These are phyloP conservation scores for Hirsutella rhossiliensis DNA, from an alignment of 2,329 filamentous ascomycete species.

Conservation along the genomic window DNA sequence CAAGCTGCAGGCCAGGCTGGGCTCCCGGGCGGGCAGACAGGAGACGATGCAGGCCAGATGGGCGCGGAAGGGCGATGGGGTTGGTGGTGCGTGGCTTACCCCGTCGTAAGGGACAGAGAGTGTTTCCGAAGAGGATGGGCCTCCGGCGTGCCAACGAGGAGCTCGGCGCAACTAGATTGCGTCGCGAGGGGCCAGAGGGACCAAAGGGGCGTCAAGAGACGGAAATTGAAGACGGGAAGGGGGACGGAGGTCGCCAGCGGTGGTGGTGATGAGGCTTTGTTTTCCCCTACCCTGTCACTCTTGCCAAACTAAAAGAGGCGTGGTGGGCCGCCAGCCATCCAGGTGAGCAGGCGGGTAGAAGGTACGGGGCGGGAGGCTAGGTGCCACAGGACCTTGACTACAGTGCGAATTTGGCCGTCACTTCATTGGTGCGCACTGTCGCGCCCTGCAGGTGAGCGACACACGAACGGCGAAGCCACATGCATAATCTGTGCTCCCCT, in stretches of 20 bases:
- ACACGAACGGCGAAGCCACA: background rate
- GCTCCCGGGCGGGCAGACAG: background rate
- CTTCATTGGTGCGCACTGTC: background rate
- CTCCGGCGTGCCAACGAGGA: constrained; percentile 22
- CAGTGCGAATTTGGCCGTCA: constrained; percentile 2
- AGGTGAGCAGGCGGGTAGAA: constrained; percentile 3
- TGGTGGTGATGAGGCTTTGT: constrained; percentile 28
- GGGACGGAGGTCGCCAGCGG: constrained; percentile 14
- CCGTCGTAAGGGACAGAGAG: constrained; percentile 13
- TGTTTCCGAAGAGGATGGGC: constrained; percentile 8
- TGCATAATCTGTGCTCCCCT: background rate
- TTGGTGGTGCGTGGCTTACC: constrained; percentile 16
- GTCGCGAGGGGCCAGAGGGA: constrained; percentile 23
- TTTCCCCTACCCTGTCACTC: constrained; percentile 24
- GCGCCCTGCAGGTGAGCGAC: background rate
- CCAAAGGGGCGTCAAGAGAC: constrained; percentile 17
- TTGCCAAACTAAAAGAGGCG: constrained; percentile 14
- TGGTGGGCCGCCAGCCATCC: constrained; percentile 9
- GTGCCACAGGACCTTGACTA: background rate
- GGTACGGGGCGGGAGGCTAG: constrained; percentile 1
- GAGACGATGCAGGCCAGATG: background rate
- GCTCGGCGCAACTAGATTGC: constrained; percentile 25
- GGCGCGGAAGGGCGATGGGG: constrained; percentile 2
- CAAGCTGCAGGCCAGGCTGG: background rate
- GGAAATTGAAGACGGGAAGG: constrained; percentile 9